Evolutionary conservation across 2,329 filamentous ascomycete genomes (phyloP), one percentile per base, ranked within the genome.

Genomic region (Penicillium hesseltinei): DNA sequence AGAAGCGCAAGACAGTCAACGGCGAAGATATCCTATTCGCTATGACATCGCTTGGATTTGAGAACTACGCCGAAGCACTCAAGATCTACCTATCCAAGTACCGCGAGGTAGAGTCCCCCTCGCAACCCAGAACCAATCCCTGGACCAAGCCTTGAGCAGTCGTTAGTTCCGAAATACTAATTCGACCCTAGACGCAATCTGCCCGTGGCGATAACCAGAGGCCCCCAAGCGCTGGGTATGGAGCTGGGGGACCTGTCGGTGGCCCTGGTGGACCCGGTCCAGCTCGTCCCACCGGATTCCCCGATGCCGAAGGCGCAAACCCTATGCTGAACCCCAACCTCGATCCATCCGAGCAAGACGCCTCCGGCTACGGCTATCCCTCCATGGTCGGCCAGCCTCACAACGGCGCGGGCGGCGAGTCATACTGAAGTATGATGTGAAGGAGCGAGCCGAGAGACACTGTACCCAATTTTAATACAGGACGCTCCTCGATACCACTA

Each of bases 81-180:
- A 99, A 99, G 78, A 97, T 99, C 66, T 99, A 99, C 75, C 84
- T 99, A 42, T 91, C 92, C 59, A 94, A 97, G 74, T 99, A 97
- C 77, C 88, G 94, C 76, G 94, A 99, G 84, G 94, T 97, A 84
- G 85, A 89, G 82, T n/a, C 17, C 27, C 51, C 48, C n/a, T n/a
- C 13, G 19, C 17, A 25, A 7, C n/a, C 46, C 5, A 13, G 8
- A 7, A n/a, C 10, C 27, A 31, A 19, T 11, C 5, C 44, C n/a
- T 19, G 21, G n/a, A 27, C 29, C 21, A 17, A 45, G 31, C 27
- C 27, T n/a, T 2, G 10, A 27, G n/a, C 19, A 25, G 33, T 39
- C 27, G 15, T 36, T 42, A 45, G 29, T 35, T 48, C 29, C 23
- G n/a, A 52, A 40, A 40, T 72, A 77, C 77, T 80, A 72, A 81